These are phyloP conservation scores for Acacia melanoxylon DNA, from an alignment of 306 rosid genomes.

Conservation along the genomic window DNA sequence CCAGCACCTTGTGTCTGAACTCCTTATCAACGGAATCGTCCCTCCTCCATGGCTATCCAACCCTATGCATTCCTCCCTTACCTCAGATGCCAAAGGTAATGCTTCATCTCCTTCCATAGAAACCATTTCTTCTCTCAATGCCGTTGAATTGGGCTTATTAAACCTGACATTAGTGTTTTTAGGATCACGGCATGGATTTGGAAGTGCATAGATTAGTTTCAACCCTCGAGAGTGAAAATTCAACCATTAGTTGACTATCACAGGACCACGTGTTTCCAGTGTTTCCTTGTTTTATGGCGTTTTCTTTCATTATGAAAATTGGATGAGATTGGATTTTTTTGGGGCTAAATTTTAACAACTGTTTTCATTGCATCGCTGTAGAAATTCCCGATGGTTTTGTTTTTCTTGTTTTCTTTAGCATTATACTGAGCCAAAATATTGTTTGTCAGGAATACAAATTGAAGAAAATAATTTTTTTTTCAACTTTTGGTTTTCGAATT, in stretches of 20 bases:
- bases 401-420: not conserved
- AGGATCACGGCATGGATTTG: not conserved
- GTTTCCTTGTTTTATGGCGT: not conserved
- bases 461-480: not conserved
- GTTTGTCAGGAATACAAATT: not conserved
- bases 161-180: not conserved
- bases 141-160: not conserved
- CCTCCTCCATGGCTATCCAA: constrained; percentile 82
- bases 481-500: not conserved
- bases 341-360: not conserved
- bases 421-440: not conserved
- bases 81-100: constrained; percentile 54
- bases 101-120: not conserved
- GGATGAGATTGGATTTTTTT: not conserved
- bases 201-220: not conserved
- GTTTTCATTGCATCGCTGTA: not conserved
- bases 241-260: not conserved
- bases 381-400: not conserved
- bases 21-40: constrained; percentile 69
- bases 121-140: not conserved
- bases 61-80: constrained; percentile 34
- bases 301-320: not conserved
- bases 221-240: not conserved
- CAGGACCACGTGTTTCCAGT: not conserved
- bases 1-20: constrained; percentile 69